Evolutionary conservation across 805 yeast species (phyloP), one percentile per base, ranked within the genome.

Genomic region (Lipomyces kockii): DNA sequence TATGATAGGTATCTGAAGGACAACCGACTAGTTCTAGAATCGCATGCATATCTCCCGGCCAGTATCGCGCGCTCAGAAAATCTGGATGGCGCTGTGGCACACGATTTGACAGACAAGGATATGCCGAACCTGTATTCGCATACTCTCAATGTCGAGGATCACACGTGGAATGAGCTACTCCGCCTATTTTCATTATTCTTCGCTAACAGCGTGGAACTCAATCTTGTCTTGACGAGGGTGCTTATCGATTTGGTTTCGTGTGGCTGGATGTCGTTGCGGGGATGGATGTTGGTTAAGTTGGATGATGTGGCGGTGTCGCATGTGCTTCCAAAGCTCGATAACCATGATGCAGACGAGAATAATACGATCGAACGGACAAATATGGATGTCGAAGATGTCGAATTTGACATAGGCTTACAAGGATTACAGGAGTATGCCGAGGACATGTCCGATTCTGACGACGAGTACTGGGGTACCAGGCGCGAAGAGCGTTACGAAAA

Each of bases 191-290:
- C 63, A 2, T 35, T 37, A 20, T 76, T 72, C 58, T 75, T 70
- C 51, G 70, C 72, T 12, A 76, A 76, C 65, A 55, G 73, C 14
- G 69, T 69, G 27, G 76, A 75, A n/a, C 65, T 73, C 32, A 76
- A 76, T 60, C 59, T 76, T 46, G 69, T 69, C 5, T 64, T 76
- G 25, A 74, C 77, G 0, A 69, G 71, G 14, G 66, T 73, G 7
- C 25, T 76, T 20, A 58, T 70, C 20, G 76, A 76, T 20, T 60
- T 76, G 20, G 73, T 70, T 1, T 51, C 68, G n/a, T 71, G 71
- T 43, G 70, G 74, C 9, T 74, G 72, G 71, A 53, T 72, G 22
- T 70, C 76, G 3, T 61, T 74, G 49, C 63, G 72, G 1, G 74
- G 67, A 52, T 75, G 69, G 74, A 59, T 66, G 59, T 64, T 74